Conservation (phyloP, 805 yeast species). For the Pichia membranifaciens region DNA sequence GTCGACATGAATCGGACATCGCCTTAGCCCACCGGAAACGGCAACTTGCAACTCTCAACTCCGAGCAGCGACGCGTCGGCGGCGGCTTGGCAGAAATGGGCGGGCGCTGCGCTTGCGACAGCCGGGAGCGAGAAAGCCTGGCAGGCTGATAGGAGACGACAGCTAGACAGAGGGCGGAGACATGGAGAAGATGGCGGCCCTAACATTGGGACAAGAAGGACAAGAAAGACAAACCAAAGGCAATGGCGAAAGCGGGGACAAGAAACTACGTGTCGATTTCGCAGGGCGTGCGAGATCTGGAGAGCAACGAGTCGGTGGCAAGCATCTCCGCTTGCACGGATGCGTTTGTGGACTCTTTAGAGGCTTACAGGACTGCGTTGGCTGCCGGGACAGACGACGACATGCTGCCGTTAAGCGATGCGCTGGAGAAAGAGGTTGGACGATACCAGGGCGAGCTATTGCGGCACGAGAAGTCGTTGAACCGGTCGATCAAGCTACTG, state of each 20-base stretch:
- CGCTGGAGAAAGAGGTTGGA: neutral
- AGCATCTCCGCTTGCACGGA: conserved; percentile 35
- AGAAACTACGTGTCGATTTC: neutral
- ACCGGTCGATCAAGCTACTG: conserved; percentile 22
- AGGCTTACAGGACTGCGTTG: neutral
- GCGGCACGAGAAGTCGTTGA: conserved; percentile 12
- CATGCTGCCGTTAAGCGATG: neutral
- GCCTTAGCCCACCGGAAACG: too few species aligned
- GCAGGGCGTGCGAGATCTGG: conserved; percentile 32
- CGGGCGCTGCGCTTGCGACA: too few species aligned
- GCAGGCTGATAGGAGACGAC: too few species aligned
- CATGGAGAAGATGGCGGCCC: too few species aligned
- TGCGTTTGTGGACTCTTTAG: conserved; percentile 1
- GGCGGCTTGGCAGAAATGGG: too few species aligned
- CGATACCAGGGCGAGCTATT: conserved; percentile 9
- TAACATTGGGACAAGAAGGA: too few species aligned
- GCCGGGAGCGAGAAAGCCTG: too few species aligned
- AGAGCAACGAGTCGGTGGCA: conserved; percentile 48
- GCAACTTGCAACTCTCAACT: too few species aligned
- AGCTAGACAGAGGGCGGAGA: too few species aligned
- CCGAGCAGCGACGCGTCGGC: too few species aligned
- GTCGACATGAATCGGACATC: too few species aligned
- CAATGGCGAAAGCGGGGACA: neutral
- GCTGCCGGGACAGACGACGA: neutral
- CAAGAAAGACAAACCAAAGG: neutral